These are phyloP conservation scores for Biscogniauxia mediterranea DNA, from an alignment of 2,329 filamentous ascomycete species.

Conservation along the genomic window DNA sequence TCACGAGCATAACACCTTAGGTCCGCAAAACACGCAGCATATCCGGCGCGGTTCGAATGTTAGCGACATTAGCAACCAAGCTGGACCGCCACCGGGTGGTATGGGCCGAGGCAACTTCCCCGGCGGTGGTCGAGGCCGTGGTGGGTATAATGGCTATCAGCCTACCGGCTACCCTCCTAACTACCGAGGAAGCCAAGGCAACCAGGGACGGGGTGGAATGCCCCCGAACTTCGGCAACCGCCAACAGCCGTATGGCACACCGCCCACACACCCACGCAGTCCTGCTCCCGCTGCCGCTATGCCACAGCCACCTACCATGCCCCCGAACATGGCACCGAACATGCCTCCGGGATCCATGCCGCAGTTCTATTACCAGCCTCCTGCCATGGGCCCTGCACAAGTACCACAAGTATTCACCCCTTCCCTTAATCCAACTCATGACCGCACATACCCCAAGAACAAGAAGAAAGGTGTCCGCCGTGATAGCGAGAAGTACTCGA, in stretches of 20 bases:
- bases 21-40: constrained; percentile 66
- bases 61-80: constrained; percentile 65
- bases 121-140: constrained; percentile 50
- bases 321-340: constrained; percentile 66
- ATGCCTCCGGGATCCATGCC: constrained; percentile 61
- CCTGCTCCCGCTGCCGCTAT: constrained; percentile 31
- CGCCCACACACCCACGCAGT: constrained; percentile 41
- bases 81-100: constrained; percentile 45
- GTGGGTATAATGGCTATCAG: constrained; percentile 48
- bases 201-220: constrained; percentile 52
- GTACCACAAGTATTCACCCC: constrained; percentile 58
- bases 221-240: constrained; percentile 44
- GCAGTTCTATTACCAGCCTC: constrained; percentile 59
- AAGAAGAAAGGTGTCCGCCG: constrained; percentile 45
- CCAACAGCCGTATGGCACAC: constrained; percentile 40
- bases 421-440: constrained; percentile 35
- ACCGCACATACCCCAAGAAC: constrained; percentile 38
- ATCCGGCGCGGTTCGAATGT: constrained; percentile 84
- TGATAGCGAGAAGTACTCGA: constrained; percentile 47
- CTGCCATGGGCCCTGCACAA: constrained; percentile 57
- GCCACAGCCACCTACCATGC: constrained; percentile 28
- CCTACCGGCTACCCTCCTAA: constrained; percentile 44
- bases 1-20: constrained; percentile 59
- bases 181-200: constrained; percentile 38
- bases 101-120: constrained; percentile 57